Percentiles rank a stretch among this genome's conserved stretches.
Evolutionary conservation across 768 basidiomycete genomes (phyloP).

Genomic region (Boletus speciosus): DNA sequence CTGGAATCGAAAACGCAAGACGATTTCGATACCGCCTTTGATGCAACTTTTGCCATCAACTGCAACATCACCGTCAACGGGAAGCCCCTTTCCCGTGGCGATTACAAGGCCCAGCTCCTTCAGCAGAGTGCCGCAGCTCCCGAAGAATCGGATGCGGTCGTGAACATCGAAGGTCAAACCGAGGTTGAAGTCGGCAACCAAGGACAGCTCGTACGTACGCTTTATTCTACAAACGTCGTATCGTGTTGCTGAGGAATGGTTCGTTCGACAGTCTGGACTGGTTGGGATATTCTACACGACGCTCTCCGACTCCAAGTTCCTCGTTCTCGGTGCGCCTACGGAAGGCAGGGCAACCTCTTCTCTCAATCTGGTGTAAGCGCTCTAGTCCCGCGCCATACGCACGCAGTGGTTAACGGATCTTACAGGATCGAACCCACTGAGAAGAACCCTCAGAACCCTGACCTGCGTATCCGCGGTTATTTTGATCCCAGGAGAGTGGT

Average conservation of each 20-base stretch:
- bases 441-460: constrained; percentile 17
- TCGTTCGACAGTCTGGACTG: constrained; percentile 20
- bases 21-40: constrained; percentile 38
- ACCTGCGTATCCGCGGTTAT: constrained; percentile 22
- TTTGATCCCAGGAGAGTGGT: constrained; percentile 35
- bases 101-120: constrained; percentile 39
- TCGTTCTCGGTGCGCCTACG: constrained; percentile 33
- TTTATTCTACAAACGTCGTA: neutral
- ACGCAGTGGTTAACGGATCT: neutral
- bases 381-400: neutral
- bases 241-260: neutral
- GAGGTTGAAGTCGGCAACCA: constrained; percentile 25
- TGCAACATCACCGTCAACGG: constrained; percentile 43
- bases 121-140: constrained; percentile 23
- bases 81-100: constrained; percentile 33
- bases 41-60: constrained; percentile 37
- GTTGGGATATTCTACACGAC: constrained; percentile 40
- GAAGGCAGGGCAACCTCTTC: constrained; percentile 34
- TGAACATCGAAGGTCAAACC: constrained; percentile 26
- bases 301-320: constrained; percentile 30
- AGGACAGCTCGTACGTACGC: constrained; percentile 24
- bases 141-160: constrained; percentile 12
- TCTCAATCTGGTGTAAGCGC: constrained; percentile 37
- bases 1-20: constrained; percentile 36
- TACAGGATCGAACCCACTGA: constrained; percentile 31